phyloP scores from a whole-genome alignment of 495 filamentous ascomycete genomes.

The Rusavskia elegans region DNA sequence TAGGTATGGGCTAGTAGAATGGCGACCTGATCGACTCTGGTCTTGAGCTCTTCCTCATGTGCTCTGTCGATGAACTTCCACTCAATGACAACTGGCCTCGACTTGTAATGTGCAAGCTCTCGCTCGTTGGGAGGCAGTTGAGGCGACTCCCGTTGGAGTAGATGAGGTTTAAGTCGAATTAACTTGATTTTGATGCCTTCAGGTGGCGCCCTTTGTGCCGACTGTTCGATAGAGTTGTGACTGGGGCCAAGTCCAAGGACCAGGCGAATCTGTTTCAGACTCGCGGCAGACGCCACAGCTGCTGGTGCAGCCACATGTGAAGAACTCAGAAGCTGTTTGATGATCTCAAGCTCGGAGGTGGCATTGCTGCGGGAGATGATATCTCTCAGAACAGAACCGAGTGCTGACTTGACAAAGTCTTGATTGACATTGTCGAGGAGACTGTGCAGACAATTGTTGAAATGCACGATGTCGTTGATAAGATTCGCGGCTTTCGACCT shows the following conservation, averaged over 20 bases:
- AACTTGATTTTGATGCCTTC: too few relatives aligned
- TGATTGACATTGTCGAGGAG: constrained; percentile 4
- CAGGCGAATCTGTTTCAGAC: too few relatives aligned
- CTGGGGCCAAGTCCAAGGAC: too few relatives aligned
- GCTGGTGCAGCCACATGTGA: not conserved
- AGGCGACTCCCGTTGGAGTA: too few relatives aligned
- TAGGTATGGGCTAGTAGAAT: constrained; percentile 1
- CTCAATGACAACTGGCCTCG: constrained; percentile 1
- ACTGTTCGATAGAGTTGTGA: too few relatives aligned
- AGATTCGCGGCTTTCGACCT: constrained; percentile 10
- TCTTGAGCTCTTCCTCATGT: constrained; percentile 1
- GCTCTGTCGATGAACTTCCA: constrained; percentile 2
- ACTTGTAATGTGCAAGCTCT: too few relatives aligned
- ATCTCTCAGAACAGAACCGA: not conserved
- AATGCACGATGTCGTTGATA: constrained; percentile 6
- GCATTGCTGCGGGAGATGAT: not conserved
- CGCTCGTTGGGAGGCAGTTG: too few relatives aligned
- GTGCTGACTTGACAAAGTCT: not conserved
- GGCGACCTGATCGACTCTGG: constrained; percentile 4
- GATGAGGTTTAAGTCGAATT: too few relatives aligned
- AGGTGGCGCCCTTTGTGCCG: too few relatives aligned
- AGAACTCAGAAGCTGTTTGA: not conserved
- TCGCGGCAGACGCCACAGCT: not conserved
- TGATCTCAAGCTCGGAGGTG: not conserved
- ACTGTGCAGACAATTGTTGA: constrained; percentile 1